Evolutionary conservation across 2,329 filamentous ascomycete genomes (phyloP).

Genomic region (Trichoderma sp.): DNA sequence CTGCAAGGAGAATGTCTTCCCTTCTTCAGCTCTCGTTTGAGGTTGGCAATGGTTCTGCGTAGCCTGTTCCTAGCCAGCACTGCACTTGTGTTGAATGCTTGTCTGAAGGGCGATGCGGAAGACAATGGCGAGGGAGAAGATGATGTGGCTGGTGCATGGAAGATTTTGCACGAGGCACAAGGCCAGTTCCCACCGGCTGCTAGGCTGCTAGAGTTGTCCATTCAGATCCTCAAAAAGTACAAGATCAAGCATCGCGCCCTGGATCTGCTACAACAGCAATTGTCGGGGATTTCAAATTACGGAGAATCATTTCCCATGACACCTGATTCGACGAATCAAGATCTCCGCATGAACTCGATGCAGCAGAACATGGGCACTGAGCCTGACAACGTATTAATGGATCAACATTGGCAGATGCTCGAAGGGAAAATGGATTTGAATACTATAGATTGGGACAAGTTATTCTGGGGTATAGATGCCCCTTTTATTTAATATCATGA

Average conservation of each 20-base stretch:
- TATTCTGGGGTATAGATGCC: slow-evolving; percentile 37
- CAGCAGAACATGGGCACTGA: slow-evolving; percentile 20
- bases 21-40: slow-evolving; percentile 31
- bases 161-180: slow-evolving; percentile 34
- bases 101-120: slow-evolving; percentile 26
- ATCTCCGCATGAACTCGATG: slow-evolving; percentile 14
- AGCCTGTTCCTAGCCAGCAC: slow-evolving; percentile 37
- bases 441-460: slow-evolving; percentile 36
- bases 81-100: slow-evolving; percentile 35
- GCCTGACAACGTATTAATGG: slow-evolving; percentile 24
- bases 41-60: slow-evolving; percentile 33
- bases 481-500: slow-evolving; percentile 30
- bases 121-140: slow-evolving; percentile 28
- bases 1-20: slow-evolving; percentile 30
- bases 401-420: slow-evolving; percentile 29
- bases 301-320: slow-evolving; percentile 28
- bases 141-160: slow-evolving; percentile 33
- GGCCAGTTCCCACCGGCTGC: slow-evolving; percentile 32
- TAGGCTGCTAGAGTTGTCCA: slow-evolving; percentile 33
- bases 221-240: slow-evolving; percentile 35
- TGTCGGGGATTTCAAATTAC: slow-evolving; percentile 9
- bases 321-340: slow-evolving; percentile 29
- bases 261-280: slow-evolving; percentile 23
- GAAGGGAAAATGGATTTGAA: slow-evolving; percentile 35
- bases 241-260: slow-evolving; percentile 29